Percentiles rank a stretch among this genome's conserved stretches.
These are phyloP conservation scores for Penicillium lividum DNA, from an alignment of 495 filamentous ascomycete species.

Conservation along the genomic window DNA sequence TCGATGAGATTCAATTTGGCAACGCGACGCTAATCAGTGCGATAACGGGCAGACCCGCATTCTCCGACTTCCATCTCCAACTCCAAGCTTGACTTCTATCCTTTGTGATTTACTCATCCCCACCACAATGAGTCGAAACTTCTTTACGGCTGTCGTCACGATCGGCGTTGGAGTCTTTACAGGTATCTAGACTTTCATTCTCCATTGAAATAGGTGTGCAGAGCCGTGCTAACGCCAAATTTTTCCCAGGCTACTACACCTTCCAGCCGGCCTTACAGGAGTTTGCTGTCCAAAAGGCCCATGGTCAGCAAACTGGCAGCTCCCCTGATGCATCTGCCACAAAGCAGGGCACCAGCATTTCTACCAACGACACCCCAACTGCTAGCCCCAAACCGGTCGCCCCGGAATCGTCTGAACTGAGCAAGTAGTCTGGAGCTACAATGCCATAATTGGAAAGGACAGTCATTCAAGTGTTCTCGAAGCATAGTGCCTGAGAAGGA, in stretches of 20 bases:
- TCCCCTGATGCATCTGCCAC: background rate
- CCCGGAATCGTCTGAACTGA: background rate
- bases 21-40: constrained; percentile 23
- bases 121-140: constrained; percentile 43
- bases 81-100: background rate
- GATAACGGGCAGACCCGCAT: constrained; percentile 23
- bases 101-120: background rate
- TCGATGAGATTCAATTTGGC: constrained; percentile 29
- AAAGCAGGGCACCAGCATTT: background rate
- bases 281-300: constrained; percentile 21
- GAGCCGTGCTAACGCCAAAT: constrained; percentile 18
- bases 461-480: background rate
- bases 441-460: background rate
- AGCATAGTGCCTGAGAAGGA: background rate
- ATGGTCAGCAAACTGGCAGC: constrained; percentile 7
- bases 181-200: constrained; percentile 22
- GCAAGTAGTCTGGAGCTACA: background rate
- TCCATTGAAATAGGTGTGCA: too few species aligned
- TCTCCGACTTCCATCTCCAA: constrained; percentile 20
- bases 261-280: constrained; percentile 33
- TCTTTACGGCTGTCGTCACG: constrained; percentile 39
- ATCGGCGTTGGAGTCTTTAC: constrained; percentile 45
- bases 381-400: constrained; percentile 1
- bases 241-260: constrained; percentile 33
- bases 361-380: background rate